Percentiles rank a stretch among this genome's conserved stretches.
Conservation (phyloP, 192 early-diverging fungal genomes). For the Geosiphon pyriformis region DNA sequence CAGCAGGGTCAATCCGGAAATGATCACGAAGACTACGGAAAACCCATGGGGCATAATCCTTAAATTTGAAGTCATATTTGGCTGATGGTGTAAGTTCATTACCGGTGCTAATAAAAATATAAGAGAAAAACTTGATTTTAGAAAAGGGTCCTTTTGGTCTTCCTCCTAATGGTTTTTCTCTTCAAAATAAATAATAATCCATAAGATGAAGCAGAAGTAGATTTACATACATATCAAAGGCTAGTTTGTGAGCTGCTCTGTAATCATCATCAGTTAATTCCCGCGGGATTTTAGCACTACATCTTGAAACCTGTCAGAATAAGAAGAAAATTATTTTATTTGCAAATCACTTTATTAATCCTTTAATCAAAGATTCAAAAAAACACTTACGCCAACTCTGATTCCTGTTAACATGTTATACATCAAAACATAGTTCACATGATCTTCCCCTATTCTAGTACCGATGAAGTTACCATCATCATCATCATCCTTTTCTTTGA, state of each 20-base stretch:
- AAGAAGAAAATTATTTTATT: constrained; percentile 9
- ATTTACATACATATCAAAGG: constrained; percentile 81
- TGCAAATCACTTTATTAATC: too few relatives aligned
- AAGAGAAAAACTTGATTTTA: neutral
- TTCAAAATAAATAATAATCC: neutral
- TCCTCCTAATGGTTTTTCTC: too few relatives aligned
- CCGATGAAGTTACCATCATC: constrained; percentile 55
- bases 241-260: constrained; percentile 82
- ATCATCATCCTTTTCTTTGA: constrained; percentile 35
- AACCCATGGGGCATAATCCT: constrained; percentile 98
- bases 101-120: constrained; percentile 53
- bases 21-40: constrained; percentile 85
- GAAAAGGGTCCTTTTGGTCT: too few relatives aligned
- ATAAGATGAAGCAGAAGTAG: neutral
- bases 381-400: constrained; percentile 70
- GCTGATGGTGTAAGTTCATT: constrained; percentile 94
- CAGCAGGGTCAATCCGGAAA: constrained; percentile 84
- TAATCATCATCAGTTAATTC: constrained; percentile 77
- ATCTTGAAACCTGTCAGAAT: constrained; percentile 63
- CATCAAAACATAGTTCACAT: constrained; percentile 95
- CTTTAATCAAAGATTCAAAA: constrained; percentile 6
- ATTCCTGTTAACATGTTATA: constrained; percentile 99
- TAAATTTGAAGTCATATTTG: constrained; percentile 98
- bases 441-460: constrained; percentile 88
- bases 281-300: constrained; percentile 76